Base-by-base conservation (phyloP, 148 eudicot genomes). In the Fagopyrum homotropicum region DNA sequence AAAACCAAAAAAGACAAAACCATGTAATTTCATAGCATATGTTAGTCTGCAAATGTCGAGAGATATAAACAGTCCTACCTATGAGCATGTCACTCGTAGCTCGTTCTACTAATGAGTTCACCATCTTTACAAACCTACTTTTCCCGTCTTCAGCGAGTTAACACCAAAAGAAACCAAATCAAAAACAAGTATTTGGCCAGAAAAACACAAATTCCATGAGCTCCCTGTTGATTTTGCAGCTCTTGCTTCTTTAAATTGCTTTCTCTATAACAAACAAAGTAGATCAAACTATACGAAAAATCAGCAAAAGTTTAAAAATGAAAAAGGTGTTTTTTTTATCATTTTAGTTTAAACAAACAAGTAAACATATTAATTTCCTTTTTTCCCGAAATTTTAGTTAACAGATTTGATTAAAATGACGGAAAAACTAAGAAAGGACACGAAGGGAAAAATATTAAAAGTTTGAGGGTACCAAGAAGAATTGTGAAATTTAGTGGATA, bases 61-160 rank as follows among this genome's bases (percentile, higher is more conserved):
- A 22, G 0, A 22, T 22, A 22, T 22, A 0, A 22, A 0, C 26
- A 22, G 26, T 22, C 26, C 26, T 22, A 45, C 98, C 98, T 73
- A 93, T 91, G 55, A 93, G 85, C 93, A 91, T 83, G 57, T 86
- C 87, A 80, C 87, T 91, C 69, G 98, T 93, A 50, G 98, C 98
- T 75, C 97, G 82, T 55, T 89, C 98, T 74, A 93, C 98, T 89
- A 89, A 76, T 4, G 93, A 55, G 83, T 88, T 91, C 85, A 93
- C 98, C 98, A 93, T 93, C 51, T 83, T 56, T 11, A 47, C 73
- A 57, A 57, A 57, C 63, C 10, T 57, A 29, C 63, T 57, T 57
- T 6, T 61, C 68, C 16, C 50, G 73, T 1, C 17, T 19, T 43
- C 47, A 43, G 73, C 49, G 19, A 69, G 50, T 12, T 5, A 44